phyloP scores from a whole-genome alignment of 225 moss, liverwort and hornwort genomes.

The Sphagnum contortum region DNA sequence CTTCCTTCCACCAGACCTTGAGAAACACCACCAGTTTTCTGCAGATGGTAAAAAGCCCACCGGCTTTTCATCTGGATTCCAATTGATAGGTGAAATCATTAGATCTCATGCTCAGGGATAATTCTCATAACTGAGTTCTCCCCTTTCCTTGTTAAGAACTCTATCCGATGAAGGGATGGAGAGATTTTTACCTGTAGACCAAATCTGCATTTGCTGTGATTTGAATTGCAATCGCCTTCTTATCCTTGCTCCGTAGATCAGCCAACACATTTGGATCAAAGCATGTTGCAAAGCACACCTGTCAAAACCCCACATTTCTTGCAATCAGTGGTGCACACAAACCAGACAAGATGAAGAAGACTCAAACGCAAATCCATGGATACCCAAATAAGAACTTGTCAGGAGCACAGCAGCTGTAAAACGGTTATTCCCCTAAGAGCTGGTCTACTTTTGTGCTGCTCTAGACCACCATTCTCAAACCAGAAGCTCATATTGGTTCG shows the following conservation, averaged over 20 bases:
- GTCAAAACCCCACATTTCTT: conserved; percentile 7
- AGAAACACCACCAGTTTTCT: too few relatives aligned
- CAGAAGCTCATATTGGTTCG: too few relatives aligned
- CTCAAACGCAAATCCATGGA: background rate
- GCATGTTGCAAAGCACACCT: conserved; percentile 94
- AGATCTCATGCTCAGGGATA: too few relatives aligned
- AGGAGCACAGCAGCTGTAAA: background rate
- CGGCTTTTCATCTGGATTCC: too few relatives aligned
- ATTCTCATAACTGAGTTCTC: too few relatives aligned
- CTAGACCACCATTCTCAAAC: too few relatives aligned
- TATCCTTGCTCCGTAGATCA: conserved; percentile 52
- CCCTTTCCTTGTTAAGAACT: too few relatives aligned
- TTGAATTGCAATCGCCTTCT: conserved; percentile 32
- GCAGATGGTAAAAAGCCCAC: too few relatives aligned
- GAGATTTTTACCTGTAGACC: conserved; percentile 19
- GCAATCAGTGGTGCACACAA: too few relatives aligned
- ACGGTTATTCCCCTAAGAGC: background rate
- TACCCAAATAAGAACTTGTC: conserved; percentile 2
- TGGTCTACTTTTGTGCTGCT: too few relatives aligned
- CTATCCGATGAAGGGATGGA: background rate
- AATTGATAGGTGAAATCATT: too few relatives aligned
- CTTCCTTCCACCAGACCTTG: too few relatives aligned
- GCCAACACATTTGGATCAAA: conserved; percentile 69
- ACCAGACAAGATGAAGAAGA: background rate
- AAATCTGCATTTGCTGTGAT: conserved; percentile 43